Evolutionary conservation across 2,329 filamentous ascomycete genomes (phyloP).

Genomic region (Colletotrichum cordylinicola): DNA sequence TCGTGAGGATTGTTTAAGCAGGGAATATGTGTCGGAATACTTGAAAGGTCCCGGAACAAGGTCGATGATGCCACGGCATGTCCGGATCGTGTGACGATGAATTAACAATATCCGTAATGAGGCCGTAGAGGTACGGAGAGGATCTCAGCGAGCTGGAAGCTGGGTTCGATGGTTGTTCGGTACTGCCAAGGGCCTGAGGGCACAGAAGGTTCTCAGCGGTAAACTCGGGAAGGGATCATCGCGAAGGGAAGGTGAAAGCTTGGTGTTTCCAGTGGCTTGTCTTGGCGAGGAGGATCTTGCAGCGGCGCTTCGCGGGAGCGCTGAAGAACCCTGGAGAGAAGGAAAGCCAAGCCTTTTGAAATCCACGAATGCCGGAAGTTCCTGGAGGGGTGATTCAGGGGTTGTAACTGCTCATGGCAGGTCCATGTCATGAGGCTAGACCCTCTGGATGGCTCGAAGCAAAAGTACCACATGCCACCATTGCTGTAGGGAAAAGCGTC

Average conservation of each 20-base stretch:
- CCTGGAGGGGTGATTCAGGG: background rate
- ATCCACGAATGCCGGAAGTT: background rate
- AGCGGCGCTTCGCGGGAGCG: background rate
- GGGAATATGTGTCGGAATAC: no score
- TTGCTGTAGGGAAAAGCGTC: background rate
- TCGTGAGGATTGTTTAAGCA: background rate
- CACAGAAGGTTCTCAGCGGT: background rate
- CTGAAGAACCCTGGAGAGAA: background rate
- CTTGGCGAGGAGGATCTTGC: background rate
- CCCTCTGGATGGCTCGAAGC: rapidly evolving
- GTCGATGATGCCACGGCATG: background rate
- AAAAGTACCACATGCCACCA: background rate
- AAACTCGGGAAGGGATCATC: background rate
- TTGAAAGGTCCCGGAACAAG: background rate
- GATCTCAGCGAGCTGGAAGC: background rate
- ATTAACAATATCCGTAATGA: background rate
- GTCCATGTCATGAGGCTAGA: background rate
- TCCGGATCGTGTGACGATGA: background rate
- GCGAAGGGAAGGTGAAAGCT: background rate
- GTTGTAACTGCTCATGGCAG: background rate
- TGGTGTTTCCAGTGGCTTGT: background rate
- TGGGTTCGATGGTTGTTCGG: background rate
- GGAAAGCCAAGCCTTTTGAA: background rate
- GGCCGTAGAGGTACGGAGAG: background rate
- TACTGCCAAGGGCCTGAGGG: no score